These are phyloP conservation scores for Mycena albidolilacea DNA, from an alignment of 768 basidiomycete species.

Conservation along the genomic window DNA sequence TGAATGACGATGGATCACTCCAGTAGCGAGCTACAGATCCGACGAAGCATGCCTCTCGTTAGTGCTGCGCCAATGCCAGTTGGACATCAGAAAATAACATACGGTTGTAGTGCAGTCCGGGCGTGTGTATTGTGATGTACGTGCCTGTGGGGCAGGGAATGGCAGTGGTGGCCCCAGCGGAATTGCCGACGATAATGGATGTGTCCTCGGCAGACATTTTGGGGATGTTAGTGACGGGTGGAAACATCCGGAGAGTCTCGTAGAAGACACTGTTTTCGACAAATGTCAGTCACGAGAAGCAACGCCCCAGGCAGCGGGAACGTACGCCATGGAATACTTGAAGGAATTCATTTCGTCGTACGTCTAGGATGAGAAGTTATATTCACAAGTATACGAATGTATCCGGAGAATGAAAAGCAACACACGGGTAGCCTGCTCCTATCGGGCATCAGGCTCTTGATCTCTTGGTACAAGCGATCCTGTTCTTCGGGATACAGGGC, in stretches of 20 bases:
- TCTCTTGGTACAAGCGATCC: conserved; percentile 7
- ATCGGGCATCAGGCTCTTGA: conserved; percentile 6
- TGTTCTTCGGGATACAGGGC: conserved; percentile 7
- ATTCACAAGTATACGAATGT: conserved; percentile 5
- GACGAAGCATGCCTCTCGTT: conserved; percentile 4
- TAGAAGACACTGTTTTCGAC: conserved; percentile 6
- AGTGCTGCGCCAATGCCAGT: conserved; percentile 7
- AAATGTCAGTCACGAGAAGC: conserved; percentile 1
- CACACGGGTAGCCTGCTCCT: conserved; percentile 1
- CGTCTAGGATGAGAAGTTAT: conserved; percentile 1
- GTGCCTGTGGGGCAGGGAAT: conserved; percentile 7
- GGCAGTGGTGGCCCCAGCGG: conserved; percentile 3
- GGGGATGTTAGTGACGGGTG: conserved; percentile 1
- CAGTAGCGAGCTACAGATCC: conserved; percentile 6
- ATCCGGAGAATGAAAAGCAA: conserved; percentile 4
- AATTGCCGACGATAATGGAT: conserved; percentile 3
- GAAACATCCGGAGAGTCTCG: conserved; percentile 7
- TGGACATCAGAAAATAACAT: conserved; percentile 8
- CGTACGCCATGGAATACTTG: conserved; percentile 7
- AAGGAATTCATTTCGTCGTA: conserved; percentile 6
- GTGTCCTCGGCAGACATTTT: conserved; percentile 7
- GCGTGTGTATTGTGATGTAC: conserved; percentile 2
- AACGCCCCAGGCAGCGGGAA: conserved; percentile 7
- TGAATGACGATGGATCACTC: conserved; percentile 6
- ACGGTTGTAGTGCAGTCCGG: conserved; percentile 7